These are phyloP conservation scores for Scolecobasidium constrictum DNA, from an alignment of 2,329 filamentous ascomycete genomes.

Conservation along the genomic window DNA sequence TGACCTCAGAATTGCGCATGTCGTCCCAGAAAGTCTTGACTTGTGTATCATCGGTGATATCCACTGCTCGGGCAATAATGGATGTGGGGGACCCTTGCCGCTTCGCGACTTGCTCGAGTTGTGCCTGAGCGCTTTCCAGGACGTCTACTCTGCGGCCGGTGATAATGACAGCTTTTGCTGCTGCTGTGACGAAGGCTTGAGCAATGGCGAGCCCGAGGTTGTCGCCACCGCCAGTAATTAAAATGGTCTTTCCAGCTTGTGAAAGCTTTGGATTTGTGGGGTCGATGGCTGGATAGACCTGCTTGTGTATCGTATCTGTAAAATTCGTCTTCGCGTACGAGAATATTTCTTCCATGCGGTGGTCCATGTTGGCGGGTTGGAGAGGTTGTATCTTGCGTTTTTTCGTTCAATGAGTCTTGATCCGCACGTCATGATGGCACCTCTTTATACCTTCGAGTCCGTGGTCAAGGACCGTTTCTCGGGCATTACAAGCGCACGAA, in stretches of 20 bases:
- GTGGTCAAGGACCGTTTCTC: too few relatives aligned
- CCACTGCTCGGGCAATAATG: conserved; percentile 7
- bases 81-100: background rate
- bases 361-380: too few relatives aligned
- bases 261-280: conserved; percentile 30
- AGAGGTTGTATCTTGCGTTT: too few relatives aligned
- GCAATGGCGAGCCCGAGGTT: conserved; percentile 36
- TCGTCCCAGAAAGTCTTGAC: conserved; percentile 9
- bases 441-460: too few relatives aligned
- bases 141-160: conserved; percentile 24
- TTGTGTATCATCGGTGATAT: conserved; percentile 2
- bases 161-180: conserved; percentile 32
- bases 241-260: conserved; percentile 26
- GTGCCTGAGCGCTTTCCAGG: background rate
- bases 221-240: conserved; percentile 34
- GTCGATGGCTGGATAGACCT: conserved; percentile 26
- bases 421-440: too few relatives aligned
- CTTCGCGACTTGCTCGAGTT: conserved; percentile 6
- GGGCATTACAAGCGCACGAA: too few relatives aligned
- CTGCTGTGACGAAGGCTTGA: conserved; percentile 31
- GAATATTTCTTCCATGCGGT: too few relatives aligned
- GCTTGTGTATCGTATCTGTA: conserved; percentile 15
- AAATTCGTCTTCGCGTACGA: too few relatives aligned
- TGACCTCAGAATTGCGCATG: background rate
- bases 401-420: too few relatives aligned